phyloP scores from a whole-genome alignment of 2,329 filamentous ascomycete genomes.

The Xylariales sp. region DNA sequence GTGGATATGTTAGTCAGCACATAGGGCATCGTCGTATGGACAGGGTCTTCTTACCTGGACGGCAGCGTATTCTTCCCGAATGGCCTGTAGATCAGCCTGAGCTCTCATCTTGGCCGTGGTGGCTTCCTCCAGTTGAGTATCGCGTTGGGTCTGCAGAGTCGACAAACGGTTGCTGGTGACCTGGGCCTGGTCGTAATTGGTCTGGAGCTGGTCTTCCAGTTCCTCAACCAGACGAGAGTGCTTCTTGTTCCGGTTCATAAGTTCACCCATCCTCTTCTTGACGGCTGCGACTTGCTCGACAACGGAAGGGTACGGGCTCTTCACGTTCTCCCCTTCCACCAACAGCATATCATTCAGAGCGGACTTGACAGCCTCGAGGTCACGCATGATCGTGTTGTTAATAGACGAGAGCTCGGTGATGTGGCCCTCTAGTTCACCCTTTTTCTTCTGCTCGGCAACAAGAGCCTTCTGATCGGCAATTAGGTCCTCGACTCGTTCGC shows the following conservation, averaged over 20 bases:
- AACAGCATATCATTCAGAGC: constrained; percentile 50
- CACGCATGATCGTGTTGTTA: constrained; percentile 54
- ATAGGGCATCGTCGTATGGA: background rate
- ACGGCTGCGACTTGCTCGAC: constrained; percentile 55
- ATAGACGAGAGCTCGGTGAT: constrained; percentile 51
- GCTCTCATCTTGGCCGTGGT: constrained; percentile 58
- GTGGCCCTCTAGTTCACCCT: constrained; percentile 51
- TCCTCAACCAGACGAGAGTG: constrained; percentile 90
- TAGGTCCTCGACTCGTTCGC: constrained; percentile 55
- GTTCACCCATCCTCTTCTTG: constrained; percentile 59
- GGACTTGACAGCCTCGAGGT: constrained; percentile 57
- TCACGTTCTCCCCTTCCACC: constrained; percentile 40
- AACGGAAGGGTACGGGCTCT: constrained; percentile 42
- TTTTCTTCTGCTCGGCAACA: constrained; percentile 52
- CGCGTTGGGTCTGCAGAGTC: constrained; percentile 69
- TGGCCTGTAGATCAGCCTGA: constrained; percentile 63
- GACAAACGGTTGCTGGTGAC: constrained; percentile 80
- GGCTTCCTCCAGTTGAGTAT: constrained; percentile 73
- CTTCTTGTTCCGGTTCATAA: constrained; percentile 74
- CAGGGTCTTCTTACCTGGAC: constrained; percentile 62
- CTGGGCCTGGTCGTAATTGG: constrained; percentile 91
- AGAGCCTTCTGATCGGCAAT: constrained; percentile 57
- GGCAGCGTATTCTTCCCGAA: constrained; percentile 65
- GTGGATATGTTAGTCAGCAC: constrained; percentile 21
- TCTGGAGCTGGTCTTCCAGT: constrained; percentile 92